Base-by-base conservation (phyloP, 208 protist genomes). In the Leishmania martiniquensis region DNA sequence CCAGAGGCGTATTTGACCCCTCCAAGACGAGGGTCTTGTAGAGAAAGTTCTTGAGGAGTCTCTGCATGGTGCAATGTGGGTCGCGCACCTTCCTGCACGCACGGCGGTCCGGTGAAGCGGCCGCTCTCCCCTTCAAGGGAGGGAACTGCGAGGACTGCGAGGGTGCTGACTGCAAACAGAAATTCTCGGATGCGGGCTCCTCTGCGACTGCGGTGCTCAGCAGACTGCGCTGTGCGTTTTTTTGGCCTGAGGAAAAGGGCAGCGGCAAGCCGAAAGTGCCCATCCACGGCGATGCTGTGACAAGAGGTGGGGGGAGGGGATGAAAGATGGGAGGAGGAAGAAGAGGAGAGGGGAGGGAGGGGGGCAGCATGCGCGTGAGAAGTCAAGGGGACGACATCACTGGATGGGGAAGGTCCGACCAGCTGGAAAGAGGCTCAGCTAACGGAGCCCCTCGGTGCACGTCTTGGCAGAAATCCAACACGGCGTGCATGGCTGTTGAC, bases 1-100 rank as follows among this genome's bases (percentile, higher is more conserved):
- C 78, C n/a, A 93, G 42, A 5, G 82, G 72, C 10, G 69, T 75
- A 7, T 87, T 79, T 10, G 89, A 70, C 20, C 78, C 81, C 69
- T 91, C 79, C 60, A 77, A 77, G 37, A 83, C 71, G 42, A 89
- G 42, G 34, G 63, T 75, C 15, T 70, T 37, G 49, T 75, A 51
- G 20, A 74, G 3, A 12, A 79, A 12, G 5, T 65, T 70, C 60
- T 70, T 69, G 34, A 83, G 49, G 32, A 71, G 42, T 9, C 49
- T 72, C 55, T 52, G 57, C 79, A 83, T 83, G 13, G n/a, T 54
- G 49, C 25, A 5, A 12, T 42, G 68, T 25, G 22, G 32, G 37
- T n/a, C 57, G 47, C 47, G 3, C 37, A 20, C 29, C 20, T 4
- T 51, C 25, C 6, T 69, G 0, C n/a, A 42, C 10, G 12, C 25